Evolutionary conservation across 495 filamentous ascomycete genomes (phyloP), one percentile per base, ranked within the genome.

Genomic region (Amniculicola lignicola): DNA sequence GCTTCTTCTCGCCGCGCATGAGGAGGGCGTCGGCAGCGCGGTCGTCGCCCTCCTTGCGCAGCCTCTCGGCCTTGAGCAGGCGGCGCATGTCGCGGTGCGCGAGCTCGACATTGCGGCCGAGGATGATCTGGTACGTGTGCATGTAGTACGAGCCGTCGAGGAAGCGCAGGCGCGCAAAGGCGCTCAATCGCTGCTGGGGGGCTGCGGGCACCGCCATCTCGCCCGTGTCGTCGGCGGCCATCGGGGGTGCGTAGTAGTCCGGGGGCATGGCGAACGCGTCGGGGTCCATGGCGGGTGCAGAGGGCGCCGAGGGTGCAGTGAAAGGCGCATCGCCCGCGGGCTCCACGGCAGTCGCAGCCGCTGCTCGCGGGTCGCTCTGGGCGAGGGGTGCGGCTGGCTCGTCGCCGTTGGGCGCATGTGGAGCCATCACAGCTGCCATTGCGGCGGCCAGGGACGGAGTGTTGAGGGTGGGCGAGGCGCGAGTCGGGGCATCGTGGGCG

Each of bases 61-160:
- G 49, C 19, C 38, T 19, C 31, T 54, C 16, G 28, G 55, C 61
- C 18, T 46, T 45, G 6, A 19, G 25, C 27, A 58, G 48, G 6
- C 63, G 54, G 18, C 41, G 42, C 58, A 59, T 45, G 38, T 49
- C 61, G 22, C 35, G 15, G 15, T 51, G 62, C n/a, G 50, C 51
- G n/a, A 57, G 53, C 10, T 46, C 25, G 24, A 82, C 70, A 70
- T 88, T 82, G 57, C 85, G 82, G 40, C 85, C 85, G 19, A 89
- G 72, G 16, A 80, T 77, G 22, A 88, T 77, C 1, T 75, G 76
- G 59, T 82, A 81, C 9, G 84, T 86, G 45, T 80, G 86, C 74
- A 86, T 82, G 65, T 86, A 87, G 65, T 85, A 89, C 63, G 83
- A 77, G 12, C 84, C 84, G 70, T 89, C 85, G 29, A 79, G 74